Base-by-base conservation (phyloP, 192 early-diverging fungal species). In the Spinellus fusiger region DNA sequence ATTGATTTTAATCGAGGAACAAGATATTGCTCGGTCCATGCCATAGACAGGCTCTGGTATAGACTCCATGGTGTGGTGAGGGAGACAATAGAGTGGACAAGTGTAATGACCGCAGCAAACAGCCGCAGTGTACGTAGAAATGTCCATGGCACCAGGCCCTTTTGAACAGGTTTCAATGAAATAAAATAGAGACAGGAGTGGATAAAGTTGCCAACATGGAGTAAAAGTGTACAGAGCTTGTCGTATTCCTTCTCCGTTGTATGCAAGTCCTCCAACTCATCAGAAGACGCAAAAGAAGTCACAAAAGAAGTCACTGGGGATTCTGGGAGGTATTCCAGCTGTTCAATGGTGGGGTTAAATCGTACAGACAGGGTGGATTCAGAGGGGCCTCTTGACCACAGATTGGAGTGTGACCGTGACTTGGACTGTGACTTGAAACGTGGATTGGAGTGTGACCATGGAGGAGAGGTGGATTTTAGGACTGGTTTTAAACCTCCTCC, bases 241-340 rank as follows among this genome's bases (percentile, higher is more conserved):
- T n/a, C n/a, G n/a, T n/a, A n/a, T n/a, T n/a, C n/a, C n/a, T n/a
- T n/a, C n/a, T n/a, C n/a, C n/a, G n/a, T n/a, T n/a, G n/a, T n/a
- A n/a, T n/a, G n/a, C n/a, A n/a, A n/a, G n/a, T n/a, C n/a, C n/a
- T n/a, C n/a, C n/a, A n/a, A n/a, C n/a, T n/a, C n/a, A n/a, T n/a
- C n/a, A n/a, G n/a, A n/a, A n/a, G n/a, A n/a, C n/a, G n/a, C n/a
- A n/a, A n/a, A n/a, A n/a, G n/a, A n/a, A n/a, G n/a, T n/a, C n/a
- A n/a, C n/a, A n/a, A n/a, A n/a, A n/a, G n/a, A n/a, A n/a, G n/a
- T n/a, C n/a, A n/a, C 10, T 35, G 64, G 64, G n/a, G 64, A 56
- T 31, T 67, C 65, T 16, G 65, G 65, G 33, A 67, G 13, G 34
- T 67, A 67, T 48, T 61, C 49, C 22, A 67, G 13, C 40, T 58